These are phyloP conservation scores for Meredithiella fracta DNA, from an alignment of 2,329 filamentous ascomycete species.

Conservation along the genomic window DNA sequence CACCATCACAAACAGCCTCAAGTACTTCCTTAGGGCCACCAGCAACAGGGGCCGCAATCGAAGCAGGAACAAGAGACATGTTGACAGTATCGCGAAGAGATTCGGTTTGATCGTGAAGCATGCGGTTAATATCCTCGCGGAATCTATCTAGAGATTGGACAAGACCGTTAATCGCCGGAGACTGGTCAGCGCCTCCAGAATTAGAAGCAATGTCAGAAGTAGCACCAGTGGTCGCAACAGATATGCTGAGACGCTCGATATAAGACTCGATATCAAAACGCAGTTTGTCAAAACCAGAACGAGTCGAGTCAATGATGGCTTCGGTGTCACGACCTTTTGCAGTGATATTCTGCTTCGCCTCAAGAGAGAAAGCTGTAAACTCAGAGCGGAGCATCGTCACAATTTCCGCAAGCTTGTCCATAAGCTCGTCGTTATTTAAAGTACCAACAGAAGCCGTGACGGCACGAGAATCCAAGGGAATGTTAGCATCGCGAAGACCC, in stretches of 20 bases:
- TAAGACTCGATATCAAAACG: conserved; percentile 67
- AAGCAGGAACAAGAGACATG: conserved; percentile 45
- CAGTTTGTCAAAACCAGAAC: conserved; percentile 70
- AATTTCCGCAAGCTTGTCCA: conserved; percentile 47
- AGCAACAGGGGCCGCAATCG: conserved; percentile 21
- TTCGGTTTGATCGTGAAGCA: conserved; percentile 69
- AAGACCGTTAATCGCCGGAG: conserved; percentile 43
- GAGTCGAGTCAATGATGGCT: conserved; percentile 73
- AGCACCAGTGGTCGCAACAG: conserved; percentile 22
- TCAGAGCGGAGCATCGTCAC: conserved; percentile 42
- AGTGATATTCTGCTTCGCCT: conserved; percentile 61
- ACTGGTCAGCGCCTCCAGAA: conserved; percentile 48
- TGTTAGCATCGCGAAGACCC: conserved; percentile 36
- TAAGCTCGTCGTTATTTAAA: conserved; percentile 31
- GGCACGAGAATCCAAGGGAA: conserved; percentile 25
- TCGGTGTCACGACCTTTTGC: conserved; percentile 70
- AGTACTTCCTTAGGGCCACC: conserved; percentile 44
- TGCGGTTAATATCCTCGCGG: conserved; percentile 48
- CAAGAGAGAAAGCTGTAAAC: conserved; percentile 42
- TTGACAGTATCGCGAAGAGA: conserved; percentile 65
- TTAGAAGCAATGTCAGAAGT: not conserved
- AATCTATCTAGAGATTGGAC: conserved; percentile 44
- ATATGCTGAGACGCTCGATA: conserved; percentile 49
- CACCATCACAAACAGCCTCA: conserved; percentile 50
- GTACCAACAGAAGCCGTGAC: not conserved